Percentiles rank a stretch among this genome's conserved stretches.
These are phyloP conservation scores for Carex littledalei DNA, from an alignment of 176 grass and related monocot genomes.

Conservation along the genomic window DNA sequence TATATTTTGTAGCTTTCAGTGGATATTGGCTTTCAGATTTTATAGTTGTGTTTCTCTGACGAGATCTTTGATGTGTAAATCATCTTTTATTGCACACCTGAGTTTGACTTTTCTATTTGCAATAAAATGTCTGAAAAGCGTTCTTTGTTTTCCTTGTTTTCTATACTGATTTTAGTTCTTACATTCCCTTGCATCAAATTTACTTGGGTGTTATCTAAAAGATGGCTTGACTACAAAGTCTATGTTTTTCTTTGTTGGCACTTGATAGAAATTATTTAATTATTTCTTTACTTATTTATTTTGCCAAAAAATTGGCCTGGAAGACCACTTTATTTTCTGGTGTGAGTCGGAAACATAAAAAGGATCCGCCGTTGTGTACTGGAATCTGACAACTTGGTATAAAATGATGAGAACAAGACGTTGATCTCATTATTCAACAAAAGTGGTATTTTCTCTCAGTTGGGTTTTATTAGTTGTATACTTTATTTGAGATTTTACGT, in stretches of 20 bases:
- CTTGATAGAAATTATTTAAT: background rate
- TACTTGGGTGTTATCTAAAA: background rate
- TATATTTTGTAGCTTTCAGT: background rate
- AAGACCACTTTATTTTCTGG: background rate
- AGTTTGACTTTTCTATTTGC: background rate
- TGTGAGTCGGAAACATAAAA: too few relatives aligned
- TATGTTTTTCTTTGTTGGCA: background rate
- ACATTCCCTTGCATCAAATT: background rate
- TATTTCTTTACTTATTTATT: background rate
- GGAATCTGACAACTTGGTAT: too few relatives aligned
- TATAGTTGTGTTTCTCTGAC: background rate
- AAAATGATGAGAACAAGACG: too few relatives aligned
- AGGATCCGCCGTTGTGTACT: too few relatives aligned
- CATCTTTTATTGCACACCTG: background rate
- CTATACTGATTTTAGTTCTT: background rate
- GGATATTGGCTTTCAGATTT: background rate
- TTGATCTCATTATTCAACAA: too few relatives aligned
- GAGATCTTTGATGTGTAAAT: constrained; percentile 1
- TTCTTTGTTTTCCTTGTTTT: background rate
- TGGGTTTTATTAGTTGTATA: too few relatives aligned
- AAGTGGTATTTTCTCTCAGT: too few relatives aligned
- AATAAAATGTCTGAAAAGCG: background rate
- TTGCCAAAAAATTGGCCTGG: background rate
- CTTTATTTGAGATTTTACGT: too few relatives aligned
- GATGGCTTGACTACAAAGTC: background rate